Conservation (phyloP, 352 stramenopile genomes). For the Globisporangium sylvaticum region DNA sequence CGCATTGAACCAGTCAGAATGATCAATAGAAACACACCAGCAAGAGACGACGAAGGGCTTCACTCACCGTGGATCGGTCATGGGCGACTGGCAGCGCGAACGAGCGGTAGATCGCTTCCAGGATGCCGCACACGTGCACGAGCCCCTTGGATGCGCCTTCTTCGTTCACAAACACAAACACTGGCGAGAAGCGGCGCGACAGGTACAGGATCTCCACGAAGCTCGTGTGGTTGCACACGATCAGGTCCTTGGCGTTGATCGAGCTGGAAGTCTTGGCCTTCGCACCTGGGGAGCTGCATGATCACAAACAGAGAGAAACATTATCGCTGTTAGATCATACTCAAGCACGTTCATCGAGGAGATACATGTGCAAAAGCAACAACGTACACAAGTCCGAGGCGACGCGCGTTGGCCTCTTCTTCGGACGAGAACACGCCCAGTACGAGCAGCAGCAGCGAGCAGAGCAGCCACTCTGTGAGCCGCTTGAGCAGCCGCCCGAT, state of each 20-base stretch:
- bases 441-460: constrained; percentile 57
- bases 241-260: constrained; percentile 48
- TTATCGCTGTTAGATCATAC: background rate
- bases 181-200: constrained; percentile 67
- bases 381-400: constrained; percentile 57
- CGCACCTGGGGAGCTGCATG: constrained; percentile 20
- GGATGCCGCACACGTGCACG: constrained; percentile 59
- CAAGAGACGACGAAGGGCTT: background rate
- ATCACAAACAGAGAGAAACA: background rate
- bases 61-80: constrained; percentile 30
- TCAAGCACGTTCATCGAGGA: background rate
- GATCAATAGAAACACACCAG: background rate
- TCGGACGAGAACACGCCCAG: constrained; percentile 66
- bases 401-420: constrained; percentile 67
- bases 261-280: constrained; percentile 25
- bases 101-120: constrained; percentile 62
- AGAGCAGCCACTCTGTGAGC: constrained; percentile 66
- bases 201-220: constrained; percentile 81
- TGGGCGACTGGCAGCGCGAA: constrained; percentile 41
- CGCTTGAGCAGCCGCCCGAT: constrained; percentile 67
- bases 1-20: background rate
- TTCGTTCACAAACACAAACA: constrained; percentile 66
- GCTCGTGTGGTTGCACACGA: constrained; percentile 83
- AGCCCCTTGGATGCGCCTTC: constrained; percentile 48
- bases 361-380: background rate